Evolutionary conservation across 2,329 filamentous ascomycete species (phyloP).

Genomic region (Cladosporium sphaerospermum): DNA sequence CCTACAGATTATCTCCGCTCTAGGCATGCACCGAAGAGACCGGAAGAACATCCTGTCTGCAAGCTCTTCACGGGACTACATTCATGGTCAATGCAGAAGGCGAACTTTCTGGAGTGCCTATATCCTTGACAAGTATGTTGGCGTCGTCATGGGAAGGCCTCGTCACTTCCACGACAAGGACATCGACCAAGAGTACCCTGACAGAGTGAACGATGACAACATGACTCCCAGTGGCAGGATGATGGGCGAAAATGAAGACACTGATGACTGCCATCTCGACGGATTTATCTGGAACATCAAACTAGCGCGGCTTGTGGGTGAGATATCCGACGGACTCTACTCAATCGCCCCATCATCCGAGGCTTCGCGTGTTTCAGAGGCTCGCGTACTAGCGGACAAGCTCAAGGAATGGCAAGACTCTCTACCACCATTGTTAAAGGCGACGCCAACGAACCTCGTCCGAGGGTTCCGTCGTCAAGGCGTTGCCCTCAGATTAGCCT

Average conservation of each 20-base stretch:
- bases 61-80: conserved; percentile 33
- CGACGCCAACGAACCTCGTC: conserved; percentile 41
- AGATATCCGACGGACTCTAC: conserved; percentile 30
- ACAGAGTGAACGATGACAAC: conserved; percentile 51
- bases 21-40: conserved; percentile 14
- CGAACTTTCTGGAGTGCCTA: conserved; percentile 60
- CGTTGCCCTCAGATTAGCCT: conserved; percentile 28
- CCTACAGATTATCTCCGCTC: conserved; percentile 16
- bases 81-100: conserved; percentile 48
- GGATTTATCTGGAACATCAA: conserved; percentile 43
- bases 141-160: conserved; percentile 57
- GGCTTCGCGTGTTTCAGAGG: conserved; percentile 33
- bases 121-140: conserved; percentile 56
- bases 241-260: not conserved
- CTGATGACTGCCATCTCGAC: conserved; percentile 47
- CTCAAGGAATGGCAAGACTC: conserved; percentile 30
- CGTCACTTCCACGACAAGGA: conserved; percentile 57
- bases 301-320: conserved; percentile 29
- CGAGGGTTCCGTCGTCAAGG: conserved; percentile 36
- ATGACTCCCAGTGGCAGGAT: conserved; percentile 39
- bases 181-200: conserved; percentile 56
- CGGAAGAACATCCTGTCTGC: not conserved
- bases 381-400: conserved; percentile 34
- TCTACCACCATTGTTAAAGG: conserved; percentile 40
- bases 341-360: conserved; percentile 29